Percentiles rank a stretch among this genome's conserved stretches.
These are phyloP conservation scores for Moniliella sp. DNA, from an alignment of 1,284 basidiomycete species.

Conservation along the genomic window DNA sequence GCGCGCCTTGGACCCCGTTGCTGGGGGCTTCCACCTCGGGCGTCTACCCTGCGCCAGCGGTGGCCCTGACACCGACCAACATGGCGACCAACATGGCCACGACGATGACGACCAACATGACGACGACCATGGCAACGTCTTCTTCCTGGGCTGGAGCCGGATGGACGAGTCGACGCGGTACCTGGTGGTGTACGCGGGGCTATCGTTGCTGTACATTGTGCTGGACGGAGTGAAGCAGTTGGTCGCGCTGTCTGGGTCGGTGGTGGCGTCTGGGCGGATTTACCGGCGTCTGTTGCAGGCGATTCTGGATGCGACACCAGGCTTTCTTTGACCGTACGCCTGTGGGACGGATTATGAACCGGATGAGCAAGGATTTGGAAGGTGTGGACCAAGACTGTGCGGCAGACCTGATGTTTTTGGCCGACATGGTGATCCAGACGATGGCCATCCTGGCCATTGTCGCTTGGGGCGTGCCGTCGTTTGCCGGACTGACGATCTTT, in stretches of 20 bases:
- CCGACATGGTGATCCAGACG: slow-evolving; percentile 10
- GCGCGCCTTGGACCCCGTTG: too few species aligned
- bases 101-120: too few species aligned
- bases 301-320: slow-evolving; percentile 53
- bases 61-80: too few species aligned
- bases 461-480: slow-evolving; percentile 25
- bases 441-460: slow-evolving; percentile 19
- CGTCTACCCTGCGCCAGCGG: too few species aligned
- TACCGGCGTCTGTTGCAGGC: slow-evolving; percentile 47
- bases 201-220: slow-evolving; percentile 15
- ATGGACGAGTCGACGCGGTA: slow-evolving; percentile 7
- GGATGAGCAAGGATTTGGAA: slow-evolving; percentile 29
- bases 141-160: too few species aligned
- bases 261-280: slow-evolving; percentile 17
- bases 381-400: slow-evolving; percentile 32
- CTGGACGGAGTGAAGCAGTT: slow-evolving; percentile 18
- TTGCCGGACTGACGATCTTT: slow-evolving; percentile 12
- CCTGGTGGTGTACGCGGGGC: slow-evolving; percentile 16
- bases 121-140: too few species aligned
- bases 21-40: too few species aligned
- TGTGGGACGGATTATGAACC: slow-evolving; percentile 31
- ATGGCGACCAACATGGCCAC: too few species aligned
- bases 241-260: slow-evolving; percentile 15
- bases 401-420: slow-evolving; percentile 6
- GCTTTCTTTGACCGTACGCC: slow-evolving; percentile 30